Percentiles rank a stretch among this genome's conserved stretches.
Conservation (phyloP, 148 eudicot species). For the Vaccinium myrtillus region DNA sequence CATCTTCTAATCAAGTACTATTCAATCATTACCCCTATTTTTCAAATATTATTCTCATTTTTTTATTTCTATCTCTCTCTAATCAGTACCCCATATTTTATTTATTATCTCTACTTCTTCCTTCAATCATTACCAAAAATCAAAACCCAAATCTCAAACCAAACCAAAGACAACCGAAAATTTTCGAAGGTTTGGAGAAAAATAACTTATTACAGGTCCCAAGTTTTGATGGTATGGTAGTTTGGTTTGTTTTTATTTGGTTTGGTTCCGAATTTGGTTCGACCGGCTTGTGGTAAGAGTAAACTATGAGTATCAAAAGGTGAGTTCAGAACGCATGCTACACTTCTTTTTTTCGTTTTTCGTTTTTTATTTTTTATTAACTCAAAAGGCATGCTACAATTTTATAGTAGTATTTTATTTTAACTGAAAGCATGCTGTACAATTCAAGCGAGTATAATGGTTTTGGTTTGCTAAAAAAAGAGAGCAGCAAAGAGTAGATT, state of each 20-base stretch:
- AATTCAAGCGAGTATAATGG: neutral
- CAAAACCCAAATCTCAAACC: too few relatives aligned
- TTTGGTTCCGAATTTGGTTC: neutral
- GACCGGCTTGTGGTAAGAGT: neutral
- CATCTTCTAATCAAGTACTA: too few relatives aligned
- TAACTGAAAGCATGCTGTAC: neutral
- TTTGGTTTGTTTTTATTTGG: neutral
- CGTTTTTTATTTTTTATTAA: neutral
- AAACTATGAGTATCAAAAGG: neutral
- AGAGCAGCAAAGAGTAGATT: neutral
- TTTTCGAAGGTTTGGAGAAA: neutral
- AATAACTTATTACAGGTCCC: too few relatives aligned
- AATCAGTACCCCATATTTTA: too few relatives aligned
- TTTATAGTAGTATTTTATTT: too few relatives aligned
- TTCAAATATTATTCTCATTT: too few relatives aligned
- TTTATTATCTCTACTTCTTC: too few relatives aligned
- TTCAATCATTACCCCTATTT: too few relatives aligned
- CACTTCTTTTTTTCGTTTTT: neutral
- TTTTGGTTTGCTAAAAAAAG: neutral
- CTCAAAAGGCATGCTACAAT: neutral
- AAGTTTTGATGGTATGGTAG: neutral
- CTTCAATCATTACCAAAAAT: too few relatives aligned
- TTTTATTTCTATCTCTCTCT: too few relatives aligned
- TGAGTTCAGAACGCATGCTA: conserved; percentile 6
- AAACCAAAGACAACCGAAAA: neutral